Evolutionary conservation across 83 land plant genomes (phyloP).

Genomic region (Diphasiastrum complanatum): DNA sequence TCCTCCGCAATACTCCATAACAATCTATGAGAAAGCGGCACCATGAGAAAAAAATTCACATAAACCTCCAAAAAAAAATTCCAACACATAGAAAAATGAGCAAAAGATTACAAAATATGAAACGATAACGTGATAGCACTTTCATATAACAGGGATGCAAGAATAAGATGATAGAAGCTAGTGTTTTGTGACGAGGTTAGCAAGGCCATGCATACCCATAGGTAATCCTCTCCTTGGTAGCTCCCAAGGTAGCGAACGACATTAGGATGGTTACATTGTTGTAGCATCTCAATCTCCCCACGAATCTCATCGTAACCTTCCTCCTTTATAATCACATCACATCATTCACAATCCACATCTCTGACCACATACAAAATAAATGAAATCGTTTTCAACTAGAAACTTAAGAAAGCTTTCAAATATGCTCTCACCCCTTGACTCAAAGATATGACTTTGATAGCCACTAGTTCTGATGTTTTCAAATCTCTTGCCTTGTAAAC

Average conservation of each 20-base stretch:
- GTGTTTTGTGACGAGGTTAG: too few relatives aligned
- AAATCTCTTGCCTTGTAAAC: constrained; percentile 97
- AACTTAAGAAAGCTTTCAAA: not conserved
- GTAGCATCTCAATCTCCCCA: constrained; percentile 98
- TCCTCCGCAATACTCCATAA: constrained; percentile 99
- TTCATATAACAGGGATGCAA: too few relatives aligned
- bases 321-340: too few relatives aligned
- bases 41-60: not conserved
- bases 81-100: too few relatives aligned
- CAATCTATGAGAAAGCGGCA: constrained; percentile 56
- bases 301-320: constrained; percentile 99
- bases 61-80: not conserved
- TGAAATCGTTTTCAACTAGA: not conserved
- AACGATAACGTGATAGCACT: too few relatives aligned
- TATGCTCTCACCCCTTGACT: constrained; percentile 57
- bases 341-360: not conserved
- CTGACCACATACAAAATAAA: not conserved
- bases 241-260: constrained; percentile 98
- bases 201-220: constrained; percentile 87
- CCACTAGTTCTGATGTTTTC: constrained; percentile 90
- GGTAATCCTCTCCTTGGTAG: constrained; percentile 94
- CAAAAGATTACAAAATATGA: too few relatives aligned
- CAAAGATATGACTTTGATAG: constrained; percentile 93
- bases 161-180: too few relatives aligned
- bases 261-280: constrained; percentile 98